Evolutionary conservation across 163 green algal genomes (phyloP).

Genomic region (Chlorella variabilis): DNA sequence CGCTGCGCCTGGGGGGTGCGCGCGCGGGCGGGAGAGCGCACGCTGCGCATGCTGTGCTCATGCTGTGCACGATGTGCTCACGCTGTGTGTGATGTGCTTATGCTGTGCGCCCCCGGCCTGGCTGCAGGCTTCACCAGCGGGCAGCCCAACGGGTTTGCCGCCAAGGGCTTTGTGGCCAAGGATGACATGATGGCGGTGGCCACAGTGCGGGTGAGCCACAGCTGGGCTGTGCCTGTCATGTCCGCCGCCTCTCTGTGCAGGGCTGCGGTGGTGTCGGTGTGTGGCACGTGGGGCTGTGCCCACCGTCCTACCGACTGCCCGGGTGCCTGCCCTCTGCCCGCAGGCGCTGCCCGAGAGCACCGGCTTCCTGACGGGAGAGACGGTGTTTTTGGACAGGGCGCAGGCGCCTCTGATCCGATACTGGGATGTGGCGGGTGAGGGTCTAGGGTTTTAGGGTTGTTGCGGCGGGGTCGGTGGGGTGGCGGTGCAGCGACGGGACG

Average conservation of each 20-base stretch:
- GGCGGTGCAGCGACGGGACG: not conserved
- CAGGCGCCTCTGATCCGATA: not conserved
- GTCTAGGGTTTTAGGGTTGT: no score
- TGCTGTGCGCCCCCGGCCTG: not conserved
- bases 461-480: no score
- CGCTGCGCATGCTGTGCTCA: no score
- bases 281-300: no score
- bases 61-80: no score
- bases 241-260: no score
- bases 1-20: conserved; percentile 17
- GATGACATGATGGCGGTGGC: conserved; percentile 6
- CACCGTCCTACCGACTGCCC: no score
- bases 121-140: conserved; percentile 11
- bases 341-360: conserved; percentile 28
- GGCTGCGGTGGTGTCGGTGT: no score
- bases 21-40: no score
- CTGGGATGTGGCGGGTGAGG: conserved; percentile 29
- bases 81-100: no score
- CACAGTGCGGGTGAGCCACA: conserved; percentile 2
- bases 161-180: conserved; percentile 1
- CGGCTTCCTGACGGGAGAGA: conserved; percentile 25
- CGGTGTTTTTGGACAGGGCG: not conserved
- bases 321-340: not conserved
- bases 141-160: conserved; percentile 3
- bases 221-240: not conserved